Evolutionary conservation across 2,329 filamentous ascomycete species (phyloP).

Genomic region (Phyllosticta paracitricarpa): DNA sequence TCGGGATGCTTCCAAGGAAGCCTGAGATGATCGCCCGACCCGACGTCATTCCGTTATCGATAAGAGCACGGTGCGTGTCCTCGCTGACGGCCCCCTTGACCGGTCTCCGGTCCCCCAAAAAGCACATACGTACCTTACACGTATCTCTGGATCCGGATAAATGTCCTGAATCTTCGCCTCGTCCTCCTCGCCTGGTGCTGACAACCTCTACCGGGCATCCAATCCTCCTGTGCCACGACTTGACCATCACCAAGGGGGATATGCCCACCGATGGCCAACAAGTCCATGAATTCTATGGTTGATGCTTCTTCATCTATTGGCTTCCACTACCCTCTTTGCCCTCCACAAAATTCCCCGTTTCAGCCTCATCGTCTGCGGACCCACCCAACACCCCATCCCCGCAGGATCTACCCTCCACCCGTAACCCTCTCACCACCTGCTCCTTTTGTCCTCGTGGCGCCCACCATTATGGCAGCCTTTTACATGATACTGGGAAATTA

Average conservation of each 20-base stretch:
- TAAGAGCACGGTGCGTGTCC: background rate
- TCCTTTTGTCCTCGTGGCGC: background rate
- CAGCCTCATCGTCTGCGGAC: background rate
- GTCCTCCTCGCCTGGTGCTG: background rate
- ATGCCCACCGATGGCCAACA: background rate
- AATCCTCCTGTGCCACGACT: background rate
- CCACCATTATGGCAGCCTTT: background rate
- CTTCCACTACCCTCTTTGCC: background rate
- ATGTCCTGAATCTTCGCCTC: too few species aligned
- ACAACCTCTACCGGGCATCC: background rate
- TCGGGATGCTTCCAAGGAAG: conserved; percentile 7
- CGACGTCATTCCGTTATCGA: conserved; percentile 3
- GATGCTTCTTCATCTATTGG: background rate
- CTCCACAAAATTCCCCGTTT: background rate
- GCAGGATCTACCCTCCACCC: background rate
- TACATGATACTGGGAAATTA: background rate
- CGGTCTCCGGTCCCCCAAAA: background rate
- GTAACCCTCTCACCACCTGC: background rate
- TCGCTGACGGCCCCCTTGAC: background rate
- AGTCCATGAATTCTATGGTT: background rate
- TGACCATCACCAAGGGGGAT: background rate
- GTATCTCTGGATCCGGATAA: background rate
- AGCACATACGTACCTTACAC: background rate
- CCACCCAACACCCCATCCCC: background rate
- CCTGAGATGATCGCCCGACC: background rate